Evolutionary conservation across 305 asterid genomes (phyloP).

Genomic region (Ajuga reptans): DNA sequence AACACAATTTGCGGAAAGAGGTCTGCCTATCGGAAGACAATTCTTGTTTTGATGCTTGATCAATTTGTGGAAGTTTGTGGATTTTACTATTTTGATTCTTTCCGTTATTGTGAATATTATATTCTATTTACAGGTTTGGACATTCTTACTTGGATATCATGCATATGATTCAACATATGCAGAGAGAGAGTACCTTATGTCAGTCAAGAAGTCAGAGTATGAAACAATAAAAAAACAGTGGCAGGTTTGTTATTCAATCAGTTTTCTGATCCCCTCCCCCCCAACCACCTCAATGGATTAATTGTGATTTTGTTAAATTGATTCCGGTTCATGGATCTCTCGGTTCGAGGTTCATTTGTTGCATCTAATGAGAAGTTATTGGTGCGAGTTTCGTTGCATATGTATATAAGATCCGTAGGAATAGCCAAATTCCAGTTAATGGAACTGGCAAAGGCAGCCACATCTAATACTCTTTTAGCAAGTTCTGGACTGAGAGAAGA

Average conservation of each 20-base stretch:
- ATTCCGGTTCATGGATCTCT: too few species aligned
- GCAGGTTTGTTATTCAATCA: conserved; percentile 60
- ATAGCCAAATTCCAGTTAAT: background rate
- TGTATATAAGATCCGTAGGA: background rate
- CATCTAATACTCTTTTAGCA: background rate
- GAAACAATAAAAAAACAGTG: conserved; percentile 83
- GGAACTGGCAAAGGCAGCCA: background rate
- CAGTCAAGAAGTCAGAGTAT: conserved; percentile 72
- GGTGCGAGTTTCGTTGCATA: background rate
- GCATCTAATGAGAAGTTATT: too few species aligned
- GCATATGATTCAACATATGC: conserved; percentile 78
- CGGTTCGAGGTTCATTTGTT: background rate
- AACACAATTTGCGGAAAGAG: conserved; percentile 71
- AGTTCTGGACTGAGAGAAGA: background rate
- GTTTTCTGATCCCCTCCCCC: background rate
- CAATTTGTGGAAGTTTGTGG: conserved; percentile 10
- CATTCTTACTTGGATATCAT: conserved; percentile 71
- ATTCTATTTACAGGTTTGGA: conserved; percentile 64
- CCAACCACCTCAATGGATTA: too few species aligned
- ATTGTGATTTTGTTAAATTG: too few species aligned
- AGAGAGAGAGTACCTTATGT: conserved; percentile 70
- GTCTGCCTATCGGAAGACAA: conserved; percentile 32
- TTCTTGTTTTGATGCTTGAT: conserved; percentile 11
- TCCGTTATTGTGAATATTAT: background rate
- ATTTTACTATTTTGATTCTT: conserved; percentile 8